phyloP scores from a whole-genome alignment of 306 rosid genomes.

The Lotus japonicus region DNA sequence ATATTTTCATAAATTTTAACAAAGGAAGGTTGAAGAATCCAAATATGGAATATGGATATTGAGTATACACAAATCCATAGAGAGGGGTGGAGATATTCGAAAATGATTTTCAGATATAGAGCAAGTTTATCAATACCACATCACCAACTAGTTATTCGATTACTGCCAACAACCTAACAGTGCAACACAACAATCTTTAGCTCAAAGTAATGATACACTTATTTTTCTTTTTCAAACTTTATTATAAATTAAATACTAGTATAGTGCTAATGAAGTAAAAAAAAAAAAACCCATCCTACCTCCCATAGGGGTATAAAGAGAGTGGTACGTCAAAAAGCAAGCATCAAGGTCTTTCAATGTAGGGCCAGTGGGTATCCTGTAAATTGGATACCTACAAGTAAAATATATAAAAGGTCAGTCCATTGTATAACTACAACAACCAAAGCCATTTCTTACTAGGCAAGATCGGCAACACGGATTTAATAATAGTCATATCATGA shows the following conservation, averaged over 20 bases:
- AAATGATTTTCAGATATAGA: not conserved
- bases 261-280: too few relatives aligned
- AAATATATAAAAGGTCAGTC: conserved; percentile 2
- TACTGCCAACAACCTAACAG: not conserved
- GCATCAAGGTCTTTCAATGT: conserved; percentile 70
- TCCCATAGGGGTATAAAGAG: conserved; percentile 40
- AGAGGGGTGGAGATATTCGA: not conserved
- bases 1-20: too few relatives aligned
- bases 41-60: not conserved
- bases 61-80: not conserved
- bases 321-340: conserved; percentile 68
- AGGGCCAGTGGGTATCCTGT: conserved; percentile 79
- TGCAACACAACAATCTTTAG: not conserved
- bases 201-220: too few relatives aligned
- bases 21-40: too few relatives aligned
- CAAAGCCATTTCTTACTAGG: too few relatives aligned
- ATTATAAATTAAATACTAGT: too few relatives aligned
- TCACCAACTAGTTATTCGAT: not conserved
- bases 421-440: not conserved
- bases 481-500: too few relatives aligned
- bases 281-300: conserved; percentile 26
- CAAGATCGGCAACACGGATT: too few relatives aligned
- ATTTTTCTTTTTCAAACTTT: too few relatives aligned
- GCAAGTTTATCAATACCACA: not conserved
- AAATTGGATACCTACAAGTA: conserved; percentile 66